Evolutionary conservation across 2,329 filamentous ascomycete species (phyloP).

Genomic region (Aspergillus clavatus): DNA sequence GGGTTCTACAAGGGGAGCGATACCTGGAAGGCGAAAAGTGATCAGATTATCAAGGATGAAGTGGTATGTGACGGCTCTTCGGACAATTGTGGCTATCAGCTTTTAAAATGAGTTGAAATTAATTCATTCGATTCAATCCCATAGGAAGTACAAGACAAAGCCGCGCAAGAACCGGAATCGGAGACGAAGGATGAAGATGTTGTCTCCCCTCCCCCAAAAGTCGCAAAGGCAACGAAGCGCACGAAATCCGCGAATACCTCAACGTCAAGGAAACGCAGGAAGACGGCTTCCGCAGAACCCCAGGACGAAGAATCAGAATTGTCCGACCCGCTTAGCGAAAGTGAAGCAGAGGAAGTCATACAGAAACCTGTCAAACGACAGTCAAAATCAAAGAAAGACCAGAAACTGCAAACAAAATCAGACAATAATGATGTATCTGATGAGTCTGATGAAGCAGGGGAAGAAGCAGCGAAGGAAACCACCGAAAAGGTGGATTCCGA

Average conservation of each 20-base stretch:
- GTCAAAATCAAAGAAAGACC: conserved; percentile 6
- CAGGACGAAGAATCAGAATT: conserved; percentile 17
- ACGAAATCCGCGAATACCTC: conserved; percentile 17
- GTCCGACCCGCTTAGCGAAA: conserved; percentile 10
- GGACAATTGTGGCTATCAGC: too few species aligned
- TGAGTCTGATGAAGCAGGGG: conserved; percentile 11
- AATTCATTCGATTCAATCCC: background rate
- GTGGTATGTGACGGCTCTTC: conserved; percentile 36
- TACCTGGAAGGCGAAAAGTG: conserved; percentile 53
- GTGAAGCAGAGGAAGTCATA: conserved; percentile 20
- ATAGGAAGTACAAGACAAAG: conserved; percentile 33
- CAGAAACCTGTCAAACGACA: conserved; percentile 10
- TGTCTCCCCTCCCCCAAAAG: conserved; percentile 16
- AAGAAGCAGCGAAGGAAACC: conserved; percentile 22
- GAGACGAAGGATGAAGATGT: conserved; percentile 9
- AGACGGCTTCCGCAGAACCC: conserved; percentile 26
- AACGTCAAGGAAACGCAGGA: conserved; percentile 32
- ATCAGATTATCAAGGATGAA: conserved; percentile 50
- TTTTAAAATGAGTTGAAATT: too few species aligned
- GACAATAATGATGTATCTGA: conserved; percentile 8
- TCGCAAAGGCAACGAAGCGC: conserved; percentile 25
- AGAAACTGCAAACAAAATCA: conserved; percentile 8
- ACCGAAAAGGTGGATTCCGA: conserved; percentile 51
- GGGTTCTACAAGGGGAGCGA: conserved; percentile 53
- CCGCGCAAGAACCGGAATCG: conserved; percentile 9